A percentile compares a stretch with the other conserved stretches of the same genome.
These are phyloP conservation scores for Boletus vermiculosoides DNA, from an alignment of 768 basidiomycete genomes.

Conservation along the genomic window DNA sequence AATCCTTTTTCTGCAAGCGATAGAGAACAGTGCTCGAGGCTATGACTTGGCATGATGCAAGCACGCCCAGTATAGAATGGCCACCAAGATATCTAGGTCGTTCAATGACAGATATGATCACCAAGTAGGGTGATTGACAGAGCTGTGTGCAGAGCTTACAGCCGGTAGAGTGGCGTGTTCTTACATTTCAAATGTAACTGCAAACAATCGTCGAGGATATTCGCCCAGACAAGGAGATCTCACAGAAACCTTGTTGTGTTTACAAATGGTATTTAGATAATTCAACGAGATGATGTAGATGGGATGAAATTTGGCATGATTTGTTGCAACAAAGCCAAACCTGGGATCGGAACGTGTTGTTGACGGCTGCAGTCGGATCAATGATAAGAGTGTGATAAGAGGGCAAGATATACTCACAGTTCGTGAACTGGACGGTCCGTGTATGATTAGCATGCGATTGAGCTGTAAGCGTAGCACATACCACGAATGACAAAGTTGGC, in stretches of 20 bases:
- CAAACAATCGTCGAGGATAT: background rate
- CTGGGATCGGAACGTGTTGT: conserved; percentile 30
- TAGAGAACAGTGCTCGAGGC: background rate
- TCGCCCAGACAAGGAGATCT: background rate
- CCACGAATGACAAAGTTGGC: conserved; percentile 87
- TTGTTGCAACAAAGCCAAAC: conserved; percentile 26
- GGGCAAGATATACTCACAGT: conserved; percentile 41
- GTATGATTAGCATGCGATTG: conserved; percentile 4
- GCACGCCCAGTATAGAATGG: too few species aligned
- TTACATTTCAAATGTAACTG: background rate
- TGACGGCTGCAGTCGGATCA: conserved; percentile 20
- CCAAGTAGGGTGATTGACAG: background rate
- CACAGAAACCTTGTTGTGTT: background rate
- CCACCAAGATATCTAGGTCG: too few species aligned
- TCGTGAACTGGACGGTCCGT: conserved; percentile 48
- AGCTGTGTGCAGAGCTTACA: background rate
- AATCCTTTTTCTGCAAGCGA: background rate
- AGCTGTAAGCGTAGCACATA: conserved; percentile 36
- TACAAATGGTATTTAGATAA: background rate
- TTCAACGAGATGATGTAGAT: conserved; percentile 6
- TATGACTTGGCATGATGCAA: too few species aligned
- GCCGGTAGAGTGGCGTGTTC: background rate
- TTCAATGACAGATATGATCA: too few species aligned
- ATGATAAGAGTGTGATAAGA: background rate
- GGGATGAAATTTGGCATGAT: conserved; percentile 20